Evolutionary conservation across 1,284 basidiomycete species (phyloP), one percentile per base, ranked within the genome.

Genomic region (Sporisorium iseilematis-ciliati): DNA sequence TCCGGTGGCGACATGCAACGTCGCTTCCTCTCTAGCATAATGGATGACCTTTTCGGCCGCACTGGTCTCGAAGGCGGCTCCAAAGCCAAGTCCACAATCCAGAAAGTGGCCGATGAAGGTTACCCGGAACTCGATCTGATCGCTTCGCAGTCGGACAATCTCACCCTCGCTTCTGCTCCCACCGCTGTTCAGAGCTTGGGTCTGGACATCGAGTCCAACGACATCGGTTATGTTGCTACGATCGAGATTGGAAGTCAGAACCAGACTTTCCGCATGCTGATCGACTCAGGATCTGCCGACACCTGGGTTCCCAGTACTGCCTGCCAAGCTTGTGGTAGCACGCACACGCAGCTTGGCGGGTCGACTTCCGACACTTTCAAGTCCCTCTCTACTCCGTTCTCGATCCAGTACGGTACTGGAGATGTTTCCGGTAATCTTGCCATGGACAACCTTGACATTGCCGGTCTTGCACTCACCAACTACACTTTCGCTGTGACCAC

Each of bases 241-340:
- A 85, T 95, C 35, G 89, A 91, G 83, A 89, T 95, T 72, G 93
- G 93, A 41, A 92, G 91, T 3, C 92, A 92, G n/a, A 89, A 91
- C 2, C 87, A 85, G 45, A 86, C 90, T 77, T 95, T 92, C 86
- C 87, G 88, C 35, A 85, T 95, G 80, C 88, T 95, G 54, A 75
- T 84, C 59, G 93, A 95, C 86, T 92, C 92, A 26, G 94, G 93
- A 35, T 93, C 91, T 8, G 91, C 92, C 16, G 93, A 95, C 84
- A 88, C 93, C 42, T 95, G 93, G 92, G 75, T 84, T 7, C 71
- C 80, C 0, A 68, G 68, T 58, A 66, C 74, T 10, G 33, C 64
- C 7, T 84, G 83, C 55, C 45, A 38, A 2, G 57, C 58, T 6
- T 84, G 82, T 33, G 68, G 73, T 0, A 53, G 55, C 14, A 62